A percentile compares a stretch with the other conserved stretches of the same genome.
Conservation (phyloP, 805 yeast species). For the Priceomyces carsonii region DNA sequence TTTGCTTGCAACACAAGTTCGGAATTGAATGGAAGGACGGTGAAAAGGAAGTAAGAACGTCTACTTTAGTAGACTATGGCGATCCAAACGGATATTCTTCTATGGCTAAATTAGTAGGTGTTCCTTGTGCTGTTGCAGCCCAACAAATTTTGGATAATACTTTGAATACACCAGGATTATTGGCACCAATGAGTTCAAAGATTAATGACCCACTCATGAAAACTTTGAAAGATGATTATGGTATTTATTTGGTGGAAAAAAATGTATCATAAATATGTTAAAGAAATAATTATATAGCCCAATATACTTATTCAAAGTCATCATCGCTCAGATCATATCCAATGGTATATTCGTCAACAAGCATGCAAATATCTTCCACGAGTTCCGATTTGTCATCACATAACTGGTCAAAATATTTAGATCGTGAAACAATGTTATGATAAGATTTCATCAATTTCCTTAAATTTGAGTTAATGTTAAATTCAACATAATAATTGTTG, state of each 20-base stretch:
- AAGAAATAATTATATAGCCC: background rate
- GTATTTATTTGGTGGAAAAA: slow-evolving; percentile 87
- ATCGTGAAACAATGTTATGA: slow-evolving; percentile 18
- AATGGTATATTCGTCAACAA: slow-evolving; percentile 32
- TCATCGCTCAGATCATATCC: slow-evolving; percentile 35
- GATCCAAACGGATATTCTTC: slow-evolving; percentile 86
- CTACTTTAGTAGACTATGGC: slow-evolving; percentile 94
- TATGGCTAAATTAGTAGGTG: slow-evolving; percentile 98
- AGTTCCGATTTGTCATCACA: slow-evolving; percentile 36
- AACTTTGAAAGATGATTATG: slow-evolving; percentile 85
- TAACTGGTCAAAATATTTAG: slow-evolving; percentile 17
- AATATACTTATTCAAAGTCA: slow-evolving; percentile 9
- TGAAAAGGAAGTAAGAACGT: slow-evolving; percentile 84
- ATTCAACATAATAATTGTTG: slow-evolving; percentile 18
- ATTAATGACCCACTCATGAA: slow-evolving; percentile 89
- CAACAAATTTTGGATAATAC: slow-evolving; percentile 83
- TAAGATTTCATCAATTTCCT: slow-evolving; percentile 30
- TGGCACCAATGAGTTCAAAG: slow-evolving; percentile 91
- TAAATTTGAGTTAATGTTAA: slow-evolving; percentile 23
- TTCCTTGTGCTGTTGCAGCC: slow-evolving; percentile 96
- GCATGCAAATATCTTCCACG: slow-evolving; percentile 31
- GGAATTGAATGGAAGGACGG: slow-evolving; percentile 98
- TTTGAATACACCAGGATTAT: slow-evolving; percentile 70
- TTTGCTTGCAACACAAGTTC: slow-evolving; percentile 94
- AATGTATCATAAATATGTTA: slow-evolving; percentile 43